Base-by-base conservation (phyloP, 169 alveolate genomes). In the Theileria equi region DNA sequence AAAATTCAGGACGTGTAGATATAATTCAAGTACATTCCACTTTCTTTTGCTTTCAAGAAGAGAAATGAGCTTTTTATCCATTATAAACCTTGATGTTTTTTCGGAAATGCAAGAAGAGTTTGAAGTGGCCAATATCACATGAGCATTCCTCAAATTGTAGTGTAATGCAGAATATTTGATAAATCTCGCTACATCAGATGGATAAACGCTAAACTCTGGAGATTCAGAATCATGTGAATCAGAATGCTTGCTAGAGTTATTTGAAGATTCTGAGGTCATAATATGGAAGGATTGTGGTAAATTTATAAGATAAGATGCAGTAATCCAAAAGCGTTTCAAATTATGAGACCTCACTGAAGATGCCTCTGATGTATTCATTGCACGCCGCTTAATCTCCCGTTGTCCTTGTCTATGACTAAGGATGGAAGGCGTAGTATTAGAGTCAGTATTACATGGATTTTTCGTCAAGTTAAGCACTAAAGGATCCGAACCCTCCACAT, bases 171-270 rank as follows among this genome's bases (percentile, higher is more conserved):
- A 57, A 41, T 36, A 57, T 57, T 57, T 57, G 5, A 57, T 16
- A 29, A 43, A 57, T 41, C 53, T 57, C 28, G 53, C 53, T 19
- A 57, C 32, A 23, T 57, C 67, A n/a, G 47, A 28, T 23, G 67
- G 67, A 21, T 57, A 57, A 28, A 57, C 40, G 57, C 23, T 57
- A 28, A 29, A 29, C 0, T 25, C 54, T 0, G 54, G 36, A 21
- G 28, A 38, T 0, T 50, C 61, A 1, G 8, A 38, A 5, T 5
- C 43, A 17, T 50, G 45, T 3, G 28, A 38, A 1, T 50, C 61
- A n/a, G 28, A 31, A 38, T 43, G 28, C 5, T 6, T 26, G n/a
- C 21, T 0, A 25, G 8, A 29, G 28, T 45, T 29, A 17, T 38
- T 31, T 16, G 41, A 16, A 21, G 13, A 17, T 50, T 16, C 32